Evolutionary conservation across 805 yeast species (phyloP).

Genomic region (Isabelozyma pseudorhagii): DNA sequence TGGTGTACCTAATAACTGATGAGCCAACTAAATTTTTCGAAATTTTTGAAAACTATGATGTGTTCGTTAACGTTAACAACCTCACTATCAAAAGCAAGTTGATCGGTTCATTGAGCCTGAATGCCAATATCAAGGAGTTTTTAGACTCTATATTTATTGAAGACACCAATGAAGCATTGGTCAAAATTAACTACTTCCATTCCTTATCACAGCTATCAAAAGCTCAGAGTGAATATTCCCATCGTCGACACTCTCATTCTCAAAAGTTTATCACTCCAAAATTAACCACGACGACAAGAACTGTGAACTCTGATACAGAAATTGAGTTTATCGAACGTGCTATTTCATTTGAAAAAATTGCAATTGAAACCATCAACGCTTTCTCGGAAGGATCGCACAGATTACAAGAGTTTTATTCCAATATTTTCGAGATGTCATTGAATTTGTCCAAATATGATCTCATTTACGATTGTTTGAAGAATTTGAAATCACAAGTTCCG

Average conservation of each 20-base stretch:
- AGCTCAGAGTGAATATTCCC: slow-evolving; percentile 9
- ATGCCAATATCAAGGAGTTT: slow-evolving; percentile 15
- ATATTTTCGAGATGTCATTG: slow-evolving; percentile 24
- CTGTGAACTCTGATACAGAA: neutral
- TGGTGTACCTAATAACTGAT: slow-evolving; percentile 28
- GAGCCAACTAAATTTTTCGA: slow-evolving; percentile 19
- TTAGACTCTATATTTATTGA: slow-evolving; percentile 16
- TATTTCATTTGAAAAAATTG: slow-evolving; percentile 22
- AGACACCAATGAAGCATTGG: slow-evolving; percentile 7
- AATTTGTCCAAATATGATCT: slow-evolving; percentile 15
- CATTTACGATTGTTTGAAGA: slow-evolving; percentile 14
- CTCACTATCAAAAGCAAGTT: slow-evolving; percentile 8
- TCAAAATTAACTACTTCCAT: slow-evolving; percentile 27
- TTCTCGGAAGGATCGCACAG: neutral
- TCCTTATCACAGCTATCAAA: slow-evolving; percentile 23
- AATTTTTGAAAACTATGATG: slow-evolving; percentile 18
- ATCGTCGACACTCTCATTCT: slow-evolving; percentile 2
- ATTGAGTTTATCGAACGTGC: slow-evolving; percentile 16
- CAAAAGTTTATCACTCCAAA: slow-evolving; percentile 6
- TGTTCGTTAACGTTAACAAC: slow-evolving; percentile 11
- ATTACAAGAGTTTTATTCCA: slow-evolving; percentile 14
- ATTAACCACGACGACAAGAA: slow-evolving; percentile 2
- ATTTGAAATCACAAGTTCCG: slow-evolving; percentile 6
- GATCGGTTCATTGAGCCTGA: slow-evolving; percentile 9
- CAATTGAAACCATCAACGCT: slow-evolving; percentile 17